Evolutionary conservation across 2,329 filamentous ascomycete species (phyloP).

Genomic region (Colletotrichum eremochloae): DNA sequence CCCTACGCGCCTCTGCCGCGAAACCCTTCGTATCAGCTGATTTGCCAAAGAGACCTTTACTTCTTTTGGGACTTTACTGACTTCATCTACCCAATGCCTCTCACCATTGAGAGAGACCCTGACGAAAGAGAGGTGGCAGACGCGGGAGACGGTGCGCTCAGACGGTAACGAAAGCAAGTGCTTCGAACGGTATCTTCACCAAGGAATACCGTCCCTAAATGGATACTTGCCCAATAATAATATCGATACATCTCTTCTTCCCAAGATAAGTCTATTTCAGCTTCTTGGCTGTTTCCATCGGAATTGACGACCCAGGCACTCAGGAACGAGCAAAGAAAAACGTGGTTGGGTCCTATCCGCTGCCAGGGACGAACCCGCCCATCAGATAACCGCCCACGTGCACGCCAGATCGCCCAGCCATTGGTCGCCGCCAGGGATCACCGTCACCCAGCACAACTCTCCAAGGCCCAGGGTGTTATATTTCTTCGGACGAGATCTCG

Average conservation of each 20-base stretch:
- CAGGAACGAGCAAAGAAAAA: constrained; percentile 25
- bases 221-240: not conserved
- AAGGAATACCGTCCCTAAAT: not conserved
- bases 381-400: constrained; percentile 36
- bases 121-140: not conserved
- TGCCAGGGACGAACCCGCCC: constrained; percentile 25
- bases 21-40: constrained; percentile 4
- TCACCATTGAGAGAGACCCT: not conserved
- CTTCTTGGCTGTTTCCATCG: not conserved
- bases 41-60: not conserved
- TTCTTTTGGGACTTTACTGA: not conserved
- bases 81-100: not conserved
- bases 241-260: not conserved
- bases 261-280: constrained; percentile 21
- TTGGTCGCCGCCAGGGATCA: constrained; percentile 45
- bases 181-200: constrained; percentile 23
- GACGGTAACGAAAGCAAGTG: constrained; percentile 7
- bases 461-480: constrained; percentile 2
- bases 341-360: constrained; percentile 29
- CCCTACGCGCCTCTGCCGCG: constrained; percentile 28
- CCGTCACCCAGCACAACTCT: constrained; percentile 11
- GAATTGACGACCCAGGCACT: not conserved
- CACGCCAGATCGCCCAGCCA: constrained; percentile 48
- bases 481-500: constrained; percentile 33
- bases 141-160: not conserved